Evolutionary conservation across 257 asterid species (phyloP).

Genomic region (Scutellaria galericulata): DNA sequence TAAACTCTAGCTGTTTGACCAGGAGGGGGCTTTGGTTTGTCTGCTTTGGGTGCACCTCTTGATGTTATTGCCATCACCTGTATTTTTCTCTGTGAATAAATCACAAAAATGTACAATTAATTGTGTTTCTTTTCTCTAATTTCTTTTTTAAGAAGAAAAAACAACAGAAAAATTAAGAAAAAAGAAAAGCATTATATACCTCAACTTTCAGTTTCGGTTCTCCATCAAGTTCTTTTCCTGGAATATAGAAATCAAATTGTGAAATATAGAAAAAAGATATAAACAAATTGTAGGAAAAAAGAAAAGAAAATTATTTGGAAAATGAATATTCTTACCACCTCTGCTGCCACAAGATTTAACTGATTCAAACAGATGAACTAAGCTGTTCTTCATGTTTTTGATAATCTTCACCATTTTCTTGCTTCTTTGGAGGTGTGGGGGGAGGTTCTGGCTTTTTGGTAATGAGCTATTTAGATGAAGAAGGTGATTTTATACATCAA

Average conservation of each 20-base stretch:
- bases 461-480: neutral
- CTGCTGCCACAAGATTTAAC: conserved; percentile 32
- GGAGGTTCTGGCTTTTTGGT: neutral
- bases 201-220: conserved; percentile 19
- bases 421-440: neutral
- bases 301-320: neutral
- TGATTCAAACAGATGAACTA: conserved; percentile 25
- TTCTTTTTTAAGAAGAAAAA: too few species aligned
- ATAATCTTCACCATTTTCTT: conserved; percentile 31
- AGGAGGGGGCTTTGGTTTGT: conserved; percentile 11
- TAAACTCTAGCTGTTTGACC: neutral
- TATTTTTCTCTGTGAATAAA: conserved; percentile 12
- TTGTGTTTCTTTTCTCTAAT: neutral
- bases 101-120: neutral
- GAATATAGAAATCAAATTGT: neutral
- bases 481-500: conserved; percentile 11
- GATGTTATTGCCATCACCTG: conserved; percentile 10
- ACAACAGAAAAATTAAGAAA: neutral
- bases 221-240: conserved; percentile 28
- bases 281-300: too few species aligned
- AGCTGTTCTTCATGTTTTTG: conserved; percentile 30
- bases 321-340: conserved; percentile 12
- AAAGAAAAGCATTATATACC: conserved; percentile 2
- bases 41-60: conserved; percentile 10
- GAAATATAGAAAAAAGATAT: neutral